A percentile compares a stretch with the other conserved stretches of the same genome.
Conservation (phyloP, 768 basidiomycete species). For the Lenzites betulinus region DNA sequence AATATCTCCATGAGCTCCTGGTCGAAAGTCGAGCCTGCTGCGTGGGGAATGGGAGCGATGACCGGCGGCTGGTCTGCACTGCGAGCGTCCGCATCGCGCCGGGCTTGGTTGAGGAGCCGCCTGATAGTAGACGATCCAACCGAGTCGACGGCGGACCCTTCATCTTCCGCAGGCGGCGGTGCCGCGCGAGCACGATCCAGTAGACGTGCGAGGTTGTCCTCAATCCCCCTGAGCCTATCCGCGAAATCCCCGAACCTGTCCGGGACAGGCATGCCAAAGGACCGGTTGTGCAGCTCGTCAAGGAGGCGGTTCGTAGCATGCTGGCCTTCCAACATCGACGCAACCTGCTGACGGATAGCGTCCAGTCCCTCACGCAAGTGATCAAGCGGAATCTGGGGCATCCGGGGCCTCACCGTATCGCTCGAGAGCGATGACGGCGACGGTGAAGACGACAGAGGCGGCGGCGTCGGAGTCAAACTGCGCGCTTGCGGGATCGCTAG, state of each 20-base stretch:
- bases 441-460: slow-evolving; percentile 36
- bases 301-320: slow-evolving; percentile 57
- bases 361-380: slow-evolving; percentile 56
- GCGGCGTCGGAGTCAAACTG: slow-evolving; percentile 22
- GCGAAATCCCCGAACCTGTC: slow-evolving; percentile 29
- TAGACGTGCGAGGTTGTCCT: slow-evolving; percentile 28
- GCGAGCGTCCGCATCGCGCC: slow-evolving; percentile 27
- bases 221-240: slow-evolving; percentile 32
- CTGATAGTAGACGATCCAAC: slow-evolving; percentile 30
- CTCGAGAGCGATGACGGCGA: slow-evolving; percentile 38
- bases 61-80: slow-evolving; percentile 37
- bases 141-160: slow-evolving; percentile 33
- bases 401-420: slow-evolving; percentile 37
- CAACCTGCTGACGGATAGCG: slow-evolving; percentile 58
- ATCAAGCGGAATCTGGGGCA: slow-evolving; percentile 37
- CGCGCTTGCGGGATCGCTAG: neutral
- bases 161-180: slow-evolving; percentile 19
- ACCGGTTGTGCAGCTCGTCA: slow-evolving; percentile 42
- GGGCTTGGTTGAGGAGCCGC: slow-evolving; percentile 28
- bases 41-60: slow-evolving; percentile 46
- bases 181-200: slow-evolving; percentile 20
- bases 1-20: slow-evolving; percentile 64
- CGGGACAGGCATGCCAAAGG: neutral
- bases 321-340: slow-evolving; percentile 66
- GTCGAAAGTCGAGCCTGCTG: slow-evolving; percentile 54